A percentile compares a stretch with the other conserved stretches of the same genome.
Conservation (phyloP, 2,329 filamentous ascomycete species). For the Parastagonospora nodorum region DNA sequence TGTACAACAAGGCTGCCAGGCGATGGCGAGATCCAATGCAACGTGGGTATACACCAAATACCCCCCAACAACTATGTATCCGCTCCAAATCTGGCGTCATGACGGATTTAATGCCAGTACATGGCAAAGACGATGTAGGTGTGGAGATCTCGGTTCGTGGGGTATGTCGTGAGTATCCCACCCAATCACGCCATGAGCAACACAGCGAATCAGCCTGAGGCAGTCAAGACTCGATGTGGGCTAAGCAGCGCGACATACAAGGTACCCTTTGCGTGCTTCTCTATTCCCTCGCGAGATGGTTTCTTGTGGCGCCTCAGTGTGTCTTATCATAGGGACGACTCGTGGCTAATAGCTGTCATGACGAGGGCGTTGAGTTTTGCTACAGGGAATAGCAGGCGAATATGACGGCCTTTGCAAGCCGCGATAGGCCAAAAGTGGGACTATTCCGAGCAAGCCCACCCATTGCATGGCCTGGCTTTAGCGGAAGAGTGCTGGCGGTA, state of each 20-base stretch:
- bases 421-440: no score
- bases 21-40: slow-evolving; percentile 7
- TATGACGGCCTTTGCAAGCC: no score
- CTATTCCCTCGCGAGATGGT: background rate
- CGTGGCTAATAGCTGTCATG: background rate
- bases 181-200: slow-evolving; percentile 43
- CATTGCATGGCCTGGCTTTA: no score
- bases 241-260: slow-evolving; percentile 13
- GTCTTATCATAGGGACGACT: background rate
- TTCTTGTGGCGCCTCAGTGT: slow-evolving; percentile 3
- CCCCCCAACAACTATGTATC: slow-evolving; percentile 8
- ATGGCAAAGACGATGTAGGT: slow-evolving; percentile 10
- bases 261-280: slow-evolving; percentile 34
- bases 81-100: slow-evolving; percentile 5
- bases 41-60: background rate
- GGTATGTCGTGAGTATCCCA: slow-evolving; percentile 33
- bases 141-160: slow-evolving; percentile 9
- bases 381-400: no score
- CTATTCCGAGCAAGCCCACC: no score
- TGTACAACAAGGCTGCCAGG: background rate
- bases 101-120: slow-evolving; percentile 8
- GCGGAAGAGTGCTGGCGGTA: no score
- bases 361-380: background rate
- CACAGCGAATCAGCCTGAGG: slow-evolving; percentile 27
- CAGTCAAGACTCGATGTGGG: background rate